A percentile compares a stretch with the other conserved stretches of the same genome.
phyloP scores from a whole-genome alignment of 164 flowering plant genomes.

The Annona squamosa region DNA sequence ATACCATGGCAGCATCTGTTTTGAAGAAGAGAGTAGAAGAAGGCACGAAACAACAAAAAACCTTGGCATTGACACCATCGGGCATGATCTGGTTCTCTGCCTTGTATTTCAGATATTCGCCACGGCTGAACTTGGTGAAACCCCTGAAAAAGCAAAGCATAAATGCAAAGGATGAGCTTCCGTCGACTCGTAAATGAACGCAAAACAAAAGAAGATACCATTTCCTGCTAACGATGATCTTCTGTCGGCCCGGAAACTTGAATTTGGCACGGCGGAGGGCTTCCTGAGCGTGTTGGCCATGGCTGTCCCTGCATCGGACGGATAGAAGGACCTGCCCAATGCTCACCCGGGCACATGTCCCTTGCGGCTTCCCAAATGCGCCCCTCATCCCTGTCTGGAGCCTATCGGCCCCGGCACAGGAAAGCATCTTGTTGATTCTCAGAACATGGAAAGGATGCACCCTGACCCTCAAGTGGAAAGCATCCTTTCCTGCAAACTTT shows the following conservation, averaged over 20 bases:
- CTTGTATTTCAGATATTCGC: slow-evolving; percentile 40
- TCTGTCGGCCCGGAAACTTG: slow-evolving; percentile 34
- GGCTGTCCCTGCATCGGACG: slow-evolving; percentile 28
- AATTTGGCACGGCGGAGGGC: slow-evolving; percentile 30
- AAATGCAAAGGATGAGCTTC: background rate
- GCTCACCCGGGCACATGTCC: slow-evolving; percentile 28
- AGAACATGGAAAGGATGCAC: slow-evolving; percentile 35
- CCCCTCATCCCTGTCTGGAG: slow-evolving; percentile 39
- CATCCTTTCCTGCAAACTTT: slow-evolving; percentile 33
- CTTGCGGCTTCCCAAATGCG: slow-evolving; percentile 34
- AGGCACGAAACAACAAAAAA: background rate
- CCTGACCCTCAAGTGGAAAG: slow-evolving; percentile 28
- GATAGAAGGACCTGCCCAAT: slow-evolving; percentile 31
- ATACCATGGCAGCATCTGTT: too few species aligned
- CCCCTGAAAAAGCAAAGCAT: slow-evolving; percentile 9
- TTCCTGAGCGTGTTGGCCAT: slow-evolving; percentile 25
- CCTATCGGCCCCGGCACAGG: slow-evolving; percentile 39
- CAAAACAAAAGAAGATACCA: slow-evolving; percentile 7
- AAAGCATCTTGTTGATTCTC: slow-evolving; percentile 37
- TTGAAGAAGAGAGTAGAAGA: background rate
- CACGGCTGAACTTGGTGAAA: slow-evolving; percentile 22
- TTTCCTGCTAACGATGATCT: slow-evolving; percentile 33
- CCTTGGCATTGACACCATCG: slow-evolving; percentile 51
- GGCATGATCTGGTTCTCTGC: slow-evolving; percentile 31
- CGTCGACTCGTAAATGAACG: too few species aligned